Evolutionary conservation across 2,329 filamentous ascomycete species (phyloP), one percentile per base, ranked within the genome.

Genomic region (Ceratocystis harringtonii): DNA sequence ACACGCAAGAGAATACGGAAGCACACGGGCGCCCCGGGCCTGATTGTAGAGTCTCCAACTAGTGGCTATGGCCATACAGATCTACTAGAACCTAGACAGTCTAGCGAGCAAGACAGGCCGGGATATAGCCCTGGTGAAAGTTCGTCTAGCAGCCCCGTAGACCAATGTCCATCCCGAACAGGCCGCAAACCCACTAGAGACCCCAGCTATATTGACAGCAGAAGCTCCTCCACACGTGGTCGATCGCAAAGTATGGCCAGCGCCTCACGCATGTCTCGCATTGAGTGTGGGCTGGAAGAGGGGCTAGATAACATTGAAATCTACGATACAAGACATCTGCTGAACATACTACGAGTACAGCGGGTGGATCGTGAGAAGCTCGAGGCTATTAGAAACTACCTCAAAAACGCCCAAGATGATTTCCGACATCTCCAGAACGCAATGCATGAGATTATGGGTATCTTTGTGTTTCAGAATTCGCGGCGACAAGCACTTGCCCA

Each of bases 331-430:
- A 82, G 84, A 3, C 83, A 84, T 2, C 77, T 99, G 30, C 80
- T 95, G 77, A 76, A 75, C 25, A 81, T 83, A 1, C 75, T 99
- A 65, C 87, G 85, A 68, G 77, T 76, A 48, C 84, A 88, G 5
- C 82, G 85, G 6, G 90, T 99, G 69, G 94, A 99, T 72, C 84
- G 94, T 43, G 92, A 97, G 76, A 97, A 94, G 77, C 84, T 95
- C 67, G 87, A 92, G 68, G 86, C 87, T 0, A 81, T 96, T 25
- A 85, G 88, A 70, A 88, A 83, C 68, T 99, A 96, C 72, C 78
- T 96, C n/a, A 78, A 85, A 52, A 80, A 94, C 64, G 66, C 66
- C 7, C 52, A 41, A 2, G 66, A 67, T 28, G 90, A 96, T 70
- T 77, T 97, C 32, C 80, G 81, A 64, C 88, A 90, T 68, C 78